Evolutionary conservation across 495 filamentous ascomycete genomes (phyloP), one percentile per base, ranked within the genome.

Genomic region (Daldinia concentrica): DNA sequence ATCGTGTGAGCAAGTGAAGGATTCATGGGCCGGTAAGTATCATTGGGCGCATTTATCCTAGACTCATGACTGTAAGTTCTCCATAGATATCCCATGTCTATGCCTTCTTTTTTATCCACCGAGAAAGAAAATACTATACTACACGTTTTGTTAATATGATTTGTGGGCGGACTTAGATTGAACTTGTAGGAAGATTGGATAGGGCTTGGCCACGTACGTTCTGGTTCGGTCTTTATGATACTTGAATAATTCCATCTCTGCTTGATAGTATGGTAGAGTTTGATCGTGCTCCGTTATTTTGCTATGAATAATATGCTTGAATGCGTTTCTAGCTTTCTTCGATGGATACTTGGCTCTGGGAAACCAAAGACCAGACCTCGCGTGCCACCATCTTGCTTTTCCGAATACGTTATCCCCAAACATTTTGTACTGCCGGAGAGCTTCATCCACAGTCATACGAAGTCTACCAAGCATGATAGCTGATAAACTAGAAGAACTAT

Each of bases 121-220:
- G 43, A 48, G 2, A 48, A 48, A 22, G 43, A 48, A 48, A 48
- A 48, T 48, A 48, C 43, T 6, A 48, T 48, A 48, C 43, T 48
- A 22, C 8, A 11, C 19, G 4, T 4, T 48, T 48, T 22, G 17
- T 48, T 48, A 48, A 8, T 22, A 12, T 9, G 17, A 11, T 48
- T 22, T 22, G 7, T 7, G 9, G 39, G 2, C 14, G 17, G 17
- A 17, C 3, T 9, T 22, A 19, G 1, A 7, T 19, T 22, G 4
- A 17, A 15, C 39, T 43, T 7, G 15, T 3, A 19, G 19, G 39
- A 43, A 19, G n/a, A 19, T 19, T 43, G 39, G 1, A 43, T 43
- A 19, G 39, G 4, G 17, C 4, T 22, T 7, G 7, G 17, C 1
- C 4, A 48, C 43, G 24, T 48, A 48, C 43, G 43, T 48, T 12